Conservation (phyloP, 2,329 filamentous ascomycete genomes). For the Cordyceps militaris region DNA sequence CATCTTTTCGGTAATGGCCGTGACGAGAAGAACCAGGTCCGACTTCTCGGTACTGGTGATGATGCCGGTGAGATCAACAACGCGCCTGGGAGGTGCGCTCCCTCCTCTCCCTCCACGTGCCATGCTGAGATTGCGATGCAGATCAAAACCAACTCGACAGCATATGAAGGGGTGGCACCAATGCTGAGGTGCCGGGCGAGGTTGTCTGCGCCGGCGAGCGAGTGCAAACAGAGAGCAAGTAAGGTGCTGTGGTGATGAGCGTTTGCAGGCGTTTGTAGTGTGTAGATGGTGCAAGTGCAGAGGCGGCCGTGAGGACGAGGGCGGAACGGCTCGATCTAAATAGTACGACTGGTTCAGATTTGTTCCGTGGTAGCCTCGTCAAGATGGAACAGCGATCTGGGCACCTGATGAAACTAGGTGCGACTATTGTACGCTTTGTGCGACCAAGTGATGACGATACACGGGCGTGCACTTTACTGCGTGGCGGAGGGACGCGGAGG, state of each 20-base stretch:
- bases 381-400: background rate
- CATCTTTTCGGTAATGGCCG: constrained; percentile 48
- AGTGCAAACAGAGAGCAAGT: background rate
- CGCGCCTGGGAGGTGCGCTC: constrained; percentile 31
- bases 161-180: constrained; percentile 3
- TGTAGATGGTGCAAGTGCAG: background rate
- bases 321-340: background rate
- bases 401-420: background rate
- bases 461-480: background rate
- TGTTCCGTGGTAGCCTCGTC: background rate
- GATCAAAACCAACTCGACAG: constrained; percentile 3
- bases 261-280: background rate
- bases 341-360: background rate
- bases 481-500: background rate
- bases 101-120: constrained; percentile 31
- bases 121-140: constrained; percentile 25
- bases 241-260: background rate
- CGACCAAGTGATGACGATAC: constrained; percentile 1
- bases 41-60: constrained; percentile 41
- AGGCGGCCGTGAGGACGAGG: background rate
- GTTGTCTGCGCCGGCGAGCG: background rate
- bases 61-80: constrained; percentile 45
- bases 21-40: constrained; percentile 46
- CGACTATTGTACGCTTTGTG: background rate
- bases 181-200: background rate